These are phyloP conservation scores for Aspergillus avenaceus DNA, from an alignment of 495 filamentous ascomycete genomes.

Conservation along the genomic window DNA sequence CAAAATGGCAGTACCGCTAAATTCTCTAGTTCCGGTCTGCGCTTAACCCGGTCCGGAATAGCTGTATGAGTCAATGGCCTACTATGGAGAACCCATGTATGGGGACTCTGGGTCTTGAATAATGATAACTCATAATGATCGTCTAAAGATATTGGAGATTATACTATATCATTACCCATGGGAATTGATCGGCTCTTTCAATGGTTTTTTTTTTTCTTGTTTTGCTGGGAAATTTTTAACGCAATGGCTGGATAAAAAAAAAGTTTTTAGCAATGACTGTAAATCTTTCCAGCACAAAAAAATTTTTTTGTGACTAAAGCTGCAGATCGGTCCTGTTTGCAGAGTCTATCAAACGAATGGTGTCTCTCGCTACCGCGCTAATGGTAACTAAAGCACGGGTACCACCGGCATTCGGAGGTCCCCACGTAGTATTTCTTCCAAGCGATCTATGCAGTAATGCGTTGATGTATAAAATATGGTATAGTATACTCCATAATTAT, in stretches of 20 bases:
- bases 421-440: constrained; percentile 3
- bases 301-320: neutral
- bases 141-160: neutral
- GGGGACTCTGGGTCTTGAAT: neutral
- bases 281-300: neutral
- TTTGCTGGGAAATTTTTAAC: too few relatives aligned
- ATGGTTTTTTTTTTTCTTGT: neutral
- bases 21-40: neutral
- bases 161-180: neutral
- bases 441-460: neutral
- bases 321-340: constrained; percentile 3
- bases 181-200: neutral
- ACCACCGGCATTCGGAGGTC: constrained; percentile 14
- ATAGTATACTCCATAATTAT: too few relatives aligned
- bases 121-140: neutral
- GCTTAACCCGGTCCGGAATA: neutral
- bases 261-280: neutral
- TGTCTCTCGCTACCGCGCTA: constrained; percentile 10
- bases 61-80: neutral
- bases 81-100: neutral
- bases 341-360: neutral
- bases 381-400: constrained; percentile 4
- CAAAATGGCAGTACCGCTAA: too few relatives aligned
- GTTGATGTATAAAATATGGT: too few relatives aligned
- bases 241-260: neutral